phyloP scores from a whole-genome alignment of 345 rosid genomes.

The Kernera saxatilis region DNA sequence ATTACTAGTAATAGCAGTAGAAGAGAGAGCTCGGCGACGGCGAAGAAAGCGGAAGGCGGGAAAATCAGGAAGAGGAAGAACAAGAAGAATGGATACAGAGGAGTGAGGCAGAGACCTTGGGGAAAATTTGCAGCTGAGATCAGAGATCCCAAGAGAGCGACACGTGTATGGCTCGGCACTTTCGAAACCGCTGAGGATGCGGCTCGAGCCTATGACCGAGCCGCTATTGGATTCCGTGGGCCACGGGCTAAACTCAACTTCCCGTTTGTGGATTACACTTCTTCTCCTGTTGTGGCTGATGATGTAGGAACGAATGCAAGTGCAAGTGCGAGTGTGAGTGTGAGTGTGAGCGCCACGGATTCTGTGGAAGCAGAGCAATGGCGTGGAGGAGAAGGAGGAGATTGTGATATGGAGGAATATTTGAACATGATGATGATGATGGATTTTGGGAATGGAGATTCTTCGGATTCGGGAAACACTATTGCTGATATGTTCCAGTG shows the following conservation, averaged over 20 bases:
- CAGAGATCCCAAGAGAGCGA: conserved; percentile 73
- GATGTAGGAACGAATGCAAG: neutral
- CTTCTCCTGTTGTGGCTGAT: neutral
- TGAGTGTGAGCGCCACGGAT: neutral
- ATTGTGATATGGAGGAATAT: conserved; percentile 41
- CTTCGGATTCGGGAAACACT: conserved; percentile 52
- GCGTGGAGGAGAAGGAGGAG: conserved; percentile 10
- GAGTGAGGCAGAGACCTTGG: conserved; percentile 98
- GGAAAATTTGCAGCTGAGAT: conserved; percentile 99
- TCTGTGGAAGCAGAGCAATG: conserved; percentile 28
- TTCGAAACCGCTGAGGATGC: conserved; percentile 89
- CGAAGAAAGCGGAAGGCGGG: conserved; percentile 21
- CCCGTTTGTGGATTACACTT: conserved; percentile 41
- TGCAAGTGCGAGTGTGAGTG: conserved; percentile 5
- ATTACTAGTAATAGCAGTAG: neutral
- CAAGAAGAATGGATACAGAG: conserved; percentile 67
- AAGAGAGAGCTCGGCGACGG: neutral
- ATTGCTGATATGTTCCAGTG: conserved; percentile 31
- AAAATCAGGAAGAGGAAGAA: conserved; percentile 33
- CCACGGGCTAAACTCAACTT: conserved; percentile 69
- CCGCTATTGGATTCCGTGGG: conserved; percentile 60
- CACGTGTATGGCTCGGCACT: conserved; percentile 93
- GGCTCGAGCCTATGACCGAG: conserved; percentile 87
- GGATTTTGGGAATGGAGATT: conserved; percentile 47
- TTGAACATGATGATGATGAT: conserved; percentile 50